Percentiles rank a stretch among this genome's conserved stretches.
phyloP scores from a whole-genome alignment of 176 grass and related monocot species.

The Thalia dealbata region DNA sequence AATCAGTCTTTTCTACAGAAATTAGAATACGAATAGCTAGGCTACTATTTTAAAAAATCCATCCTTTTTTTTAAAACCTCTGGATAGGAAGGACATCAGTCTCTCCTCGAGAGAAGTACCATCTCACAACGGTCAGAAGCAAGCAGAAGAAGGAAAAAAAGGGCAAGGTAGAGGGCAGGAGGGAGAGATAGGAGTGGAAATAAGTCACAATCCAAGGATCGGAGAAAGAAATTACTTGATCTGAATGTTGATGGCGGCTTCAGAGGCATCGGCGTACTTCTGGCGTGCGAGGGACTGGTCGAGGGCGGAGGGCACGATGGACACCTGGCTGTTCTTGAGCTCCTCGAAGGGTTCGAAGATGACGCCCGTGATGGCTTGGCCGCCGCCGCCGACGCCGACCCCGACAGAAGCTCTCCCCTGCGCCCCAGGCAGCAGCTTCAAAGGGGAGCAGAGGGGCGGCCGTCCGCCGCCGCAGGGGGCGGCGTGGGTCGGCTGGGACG shows the following conservation, averaged over 20 bases:
- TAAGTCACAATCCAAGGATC: background rate
- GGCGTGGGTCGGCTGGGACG: too few species aligned
- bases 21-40: too few species aligned
- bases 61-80: too few species aligned
- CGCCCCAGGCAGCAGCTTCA: background rate
- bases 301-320: conserved; percentile 5
- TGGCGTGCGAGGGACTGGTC: conserved; percentile 21
- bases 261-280: conserved; percentile 12
- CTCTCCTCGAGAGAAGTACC: too few species aligned
- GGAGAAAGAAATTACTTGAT: conserved; percentile 15
- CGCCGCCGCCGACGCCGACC: too few species aligned
- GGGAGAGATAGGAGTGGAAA: background rate
- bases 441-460: background rate
- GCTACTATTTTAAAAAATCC: too few species aligned
- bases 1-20: too few species aligned
- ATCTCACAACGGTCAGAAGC: background rate
- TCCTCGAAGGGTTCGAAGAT: conserved; percentile 23
- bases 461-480: background rate
- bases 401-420: too few species aligned
- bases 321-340: background rate
- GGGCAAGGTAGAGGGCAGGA: background rate
- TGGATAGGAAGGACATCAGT: too few species aligned
- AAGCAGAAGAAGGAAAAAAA: background rate
- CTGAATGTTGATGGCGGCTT: conserved; percentile 20
- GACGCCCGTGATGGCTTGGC: conserved; percentile 1